Evolutionary conservation across 2,329 filamentous ascomycete genomes (phyloP).

Genomic region (Ciborinia camelliae): DNA sequence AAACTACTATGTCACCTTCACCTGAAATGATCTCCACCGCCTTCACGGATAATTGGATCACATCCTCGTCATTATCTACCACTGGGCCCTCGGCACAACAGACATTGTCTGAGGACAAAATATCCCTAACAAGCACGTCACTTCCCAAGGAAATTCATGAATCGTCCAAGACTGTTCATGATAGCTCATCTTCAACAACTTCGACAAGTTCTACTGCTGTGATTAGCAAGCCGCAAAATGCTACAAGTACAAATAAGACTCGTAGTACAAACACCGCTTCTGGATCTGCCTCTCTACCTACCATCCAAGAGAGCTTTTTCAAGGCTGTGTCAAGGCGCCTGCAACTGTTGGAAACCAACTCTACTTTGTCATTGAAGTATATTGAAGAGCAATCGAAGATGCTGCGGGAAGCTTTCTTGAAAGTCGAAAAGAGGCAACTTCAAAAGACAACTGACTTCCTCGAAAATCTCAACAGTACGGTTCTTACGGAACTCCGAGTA

Average conservation of each 20-base stretch:
- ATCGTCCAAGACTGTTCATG: constrained; percentile 18
- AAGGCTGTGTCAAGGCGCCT: constrained; percentile 93
- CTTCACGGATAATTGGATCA: constrained; percentile 12
- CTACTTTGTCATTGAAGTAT: constrained; percentile 88
- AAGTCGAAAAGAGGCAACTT: constrained; percentile 83
- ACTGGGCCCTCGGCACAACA: constrained; percentile 14
- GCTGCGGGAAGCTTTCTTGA: constrained; percentile 79
- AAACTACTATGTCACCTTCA: constrained; percentile 11
- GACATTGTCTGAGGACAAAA: neutral
- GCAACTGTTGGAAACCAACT: constrained; percentile 86
- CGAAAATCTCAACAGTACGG: constrained; percentile 79
- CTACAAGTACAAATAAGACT: constrained; percentile 26
- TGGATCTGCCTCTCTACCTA: constrained; percentile 60
- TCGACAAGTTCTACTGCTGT: constrained; percentile 19
- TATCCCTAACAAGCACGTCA: neutral
- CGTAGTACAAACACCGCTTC: constrained; percentile 42
- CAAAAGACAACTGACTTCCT: constrained; percentile 80
- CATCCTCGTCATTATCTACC: constrained; percentile 9
- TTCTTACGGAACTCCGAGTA: constrained; percentile 73
- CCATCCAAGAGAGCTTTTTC: constrained; percentile 96
- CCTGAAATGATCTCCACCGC: constrained; percentile 15
- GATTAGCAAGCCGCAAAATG: constrained; percentile 26
- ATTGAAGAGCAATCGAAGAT: constrained; percentile 95
- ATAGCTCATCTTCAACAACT: constrained; percentile 17
- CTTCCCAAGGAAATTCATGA: constrained; percentile 6